Conservation (phyloP, 2,329 filamentous ascomycete genomes). For the Parasarocladium wereldwijsianum region DNA sequence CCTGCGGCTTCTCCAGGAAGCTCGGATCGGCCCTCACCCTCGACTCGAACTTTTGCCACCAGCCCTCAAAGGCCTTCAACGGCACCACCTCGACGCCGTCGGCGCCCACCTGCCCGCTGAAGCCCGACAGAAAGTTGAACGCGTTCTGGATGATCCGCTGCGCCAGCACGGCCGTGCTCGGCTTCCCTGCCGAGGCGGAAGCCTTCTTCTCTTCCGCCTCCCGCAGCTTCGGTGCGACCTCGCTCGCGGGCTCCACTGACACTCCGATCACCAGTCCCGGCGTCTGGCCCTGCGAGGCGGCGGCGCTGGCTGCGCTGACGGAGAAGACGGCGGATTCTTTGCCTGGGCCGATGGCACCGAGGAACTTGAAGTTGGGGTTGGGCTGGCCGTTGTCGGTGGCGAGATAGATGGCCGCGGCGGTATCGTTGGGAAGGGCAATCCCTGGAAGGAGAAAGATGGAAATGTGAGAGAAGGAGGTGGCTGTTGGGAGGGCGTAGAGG, state of each 20-base stretch:
- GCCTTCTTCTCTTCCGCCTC: constrained; percentile 28
- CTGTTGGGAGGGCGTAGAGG: constrained; percentile 34
- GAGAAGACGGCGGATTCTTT: constrained; percentile 91
- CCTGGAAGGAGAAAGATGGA: constrained; percentile 82
- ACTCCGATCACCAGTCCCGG: constrained; percentile 70
- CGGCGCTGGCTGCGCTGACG: constrained; percentile 27
- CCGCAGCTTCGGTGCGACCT: constrained; percentile 56
- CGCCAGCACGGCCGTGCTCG: constrained; percentile 65
- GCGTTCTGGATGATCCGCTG: constrained; percentile 93
- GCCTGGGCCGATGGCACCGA: constrained; percentile 77
- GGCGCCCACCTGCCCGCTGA: constrained; percentile 48
- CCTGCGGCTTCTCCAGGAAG: constrained; percentile 58
- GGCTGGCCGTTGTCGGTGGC: constrained; percentile 34
- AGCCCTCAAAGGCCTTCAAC: constrained; percentile 88
- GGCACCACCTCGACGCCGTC: constrained; percentile 74
- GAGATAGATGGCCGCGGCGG: constrained; percentile 82
- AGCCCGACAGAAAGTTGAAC: constrained; percentile 89
- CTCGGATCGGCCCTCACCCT: constrained; percentile 72
- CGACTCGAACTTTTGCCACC: constrained; percentile 95
- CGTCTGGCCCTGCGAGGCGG: constrained; percentile 14
- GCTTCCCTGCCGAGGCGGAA: constrained; percentile 11
- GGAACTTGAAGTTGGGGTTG: constrained; percentile 56
- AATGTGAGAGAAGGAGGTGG: constrained; percentile 58
- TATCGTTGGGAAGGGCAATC: constrained; percentile 53
- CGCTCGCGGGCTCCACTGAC: constrained; percentile 59